Evolutionary conservation across 495 filamentous ascomycete genomes (phyloP).

Genomic region (Corynascus novoguineensis): DNA sequence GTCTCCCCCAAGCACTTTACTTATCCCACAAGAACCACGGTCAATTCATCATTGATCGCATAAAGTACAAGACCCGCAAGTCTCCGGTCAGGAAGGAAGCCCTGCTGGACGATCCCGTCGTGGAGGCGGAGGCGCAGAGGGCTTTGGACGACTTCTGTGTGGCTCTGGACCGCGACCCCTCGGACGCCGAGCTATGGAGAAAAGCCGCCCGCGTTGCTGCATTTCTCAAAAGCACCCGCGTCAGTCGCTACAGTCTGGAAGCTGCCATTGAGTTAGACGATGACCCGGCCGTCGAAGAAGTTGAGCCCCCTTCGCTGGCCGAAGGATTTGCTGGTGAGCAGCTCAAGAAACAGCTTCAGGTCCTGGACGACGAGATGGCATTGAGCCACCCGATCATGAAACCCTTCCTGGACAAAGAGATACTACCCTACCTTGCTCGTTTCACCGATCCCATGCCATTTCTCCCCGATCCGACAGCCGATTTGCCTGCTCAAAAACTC

Average conservation of each 20-base stretch:
- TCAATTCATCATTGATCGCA: constrained; percentile 74
- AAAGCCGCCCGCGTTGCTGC: constrained; percentile 71
- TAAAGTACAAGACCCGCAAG: constrained; percentile 46
- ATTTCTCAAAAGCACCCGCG: constrained; percentile 66
- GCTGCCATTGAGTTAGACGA: constrained; percentile 85
- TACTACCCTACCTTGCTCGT: constrained; percentile 58
- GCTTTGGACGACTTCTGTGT: constrained; percentile 61
- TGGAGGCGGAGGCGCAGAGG: constrained; percentile 36
- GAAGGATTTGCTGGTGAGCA: constrained; percentile 79
- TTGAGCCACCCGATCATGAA: constrained; percentile 62
- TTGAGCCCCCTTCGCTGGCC: constrained; percentile 75
- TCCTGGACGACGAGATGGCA: constrained; percentile 67
- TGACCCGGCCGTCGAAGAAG: constrained; percentile 59
- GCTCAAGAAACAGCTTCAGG: constrained; percentile 58
- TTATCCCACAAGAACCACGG: constrained; percentile 94
- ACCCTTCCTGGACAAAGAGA: constrained; percentile 53
- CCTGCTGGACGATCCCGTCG: constrained; percentile 35
- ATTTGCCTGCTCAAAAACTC: constrained; percentile 24
- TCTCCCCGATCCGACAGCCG: constrained; percentile 52
- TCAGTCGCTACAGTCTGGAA: constrained; percentile 84
- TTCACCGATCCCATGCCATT: constrained; percentile 74
- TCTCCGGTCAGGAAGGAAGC: constrained; percentile 25
- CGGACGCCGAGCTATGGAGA: constrained; percentile 92
- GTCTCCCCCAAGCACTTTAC: constrained; percentile 81
- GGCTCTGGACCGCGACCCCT: constrained; percentile 83